Evolutionary conservation across 768 basidiomycete species (phyloP).

Genomic region (Auriscalpium microsporum): DNA sequence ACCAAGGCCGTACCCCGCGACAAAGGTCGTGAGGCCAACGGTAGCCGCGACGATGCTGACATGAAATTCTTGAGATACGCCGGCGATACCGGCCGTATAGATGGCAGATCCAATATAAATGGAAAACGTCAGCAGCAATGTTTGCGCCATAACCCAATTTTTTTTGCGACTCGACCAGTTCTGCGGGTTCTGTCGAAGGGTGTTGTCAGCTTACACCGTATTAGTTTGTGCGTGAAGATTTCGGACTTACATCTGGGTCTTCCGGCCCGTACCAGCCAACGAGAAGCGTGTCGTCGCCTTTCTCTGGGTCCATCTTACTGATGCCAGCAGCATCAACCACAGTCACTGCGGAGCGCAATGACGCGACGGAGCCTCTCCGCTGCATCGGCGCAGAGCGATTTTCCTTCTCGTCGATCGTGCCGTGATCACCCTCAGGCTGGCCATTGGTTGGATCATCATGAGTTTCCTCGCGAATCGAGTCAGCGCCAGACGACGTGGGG

Average conservation of each 20-base stretch:
- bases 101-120: slow-evolving; percentile 29
- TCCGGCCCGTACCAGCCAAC: slow-evolving; percentile 20
- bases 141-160: slow-evolving; percentile 23
- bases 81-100: slow-evolving; percentile 22
- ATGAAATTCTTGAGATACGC: slow-evolving; percentile 19
- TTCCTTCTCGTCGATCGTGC: background rate
- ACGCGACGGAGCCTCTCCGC: background rate
- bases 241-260: slow-evolving; percentile 10
- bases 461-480: slow-evolving; percentile 1
- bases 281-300: slow-evolving; percentile 12
- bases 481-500: background rate
- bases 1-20: slow-evolving; percentile 18
- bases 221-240: background rate
- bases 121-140: slow-evolving; percentile 26
- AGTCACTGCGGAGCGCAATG: background rate
- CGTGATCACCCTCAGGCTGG: background rate
- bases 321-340: background rate
- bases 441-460: background rate
- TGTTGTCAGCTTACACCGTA: background rate
- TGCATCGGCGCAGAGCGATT: background rate
- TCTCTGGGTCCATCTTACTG: background rate
- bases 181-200: background rate
- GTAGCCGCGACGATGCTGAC: slow-evolving; percentile 22
- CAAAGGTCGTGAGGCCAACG: slow-evolving; percentile 23
- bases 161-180: slow-evolving; percentile 26